Evolutionary conservation across 495 filamentous ascomycete species (phyloP), one percentile per base, ranked within the genome.

Genomic region (Aspergillus kassunensis): DNA sequence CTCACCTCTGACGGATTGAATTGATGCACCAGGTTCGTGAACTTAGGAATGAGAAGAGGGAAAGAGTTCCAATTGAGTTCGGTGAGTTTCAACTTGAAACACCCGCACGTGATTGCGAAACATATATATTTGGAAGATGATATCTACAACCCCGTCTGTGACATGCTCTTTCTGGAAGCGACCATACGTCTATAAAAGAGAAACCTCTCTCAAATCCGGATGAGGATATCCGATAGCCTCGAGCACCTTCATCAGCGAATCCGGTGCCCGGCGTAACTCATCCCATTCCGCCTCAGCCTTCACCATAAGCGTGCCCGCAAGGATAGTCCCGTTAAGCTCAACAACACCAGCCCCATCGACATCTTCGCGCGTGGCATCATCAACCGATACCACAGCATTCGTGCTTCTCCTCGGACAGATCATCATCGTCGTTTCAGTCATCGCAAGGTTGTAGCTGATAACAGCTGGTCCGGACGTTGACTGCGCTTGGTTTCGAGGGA

Each of bases 261-360:
- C 67, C 15, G 74, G 75, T 41, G 82, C 68, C 19, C 62, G 65
- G 25, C 75, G 62, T 46, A 93, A 54, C 10, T 72, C 65, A 60
- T 89, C 76, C 85, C 86, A 91, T 69, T 91, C 86, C 13, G 64
- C 72, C 59, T 86, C 68, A 16, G 66, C 78, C 69, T 91, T 92
- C 12, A 95, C 89, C 71, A 95, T 82, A 40, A 91, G 71, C 24
- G 87, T 92, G 1, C 86, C 88, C n/a, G 83, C 89, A 16, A 95
- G 69, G 41, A 90, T 70, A 0, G 89, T 92, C 16, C 89, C 89
- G 53, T 95, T 92, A 18, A 92, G 63, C 12, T 80, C 77, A 15
- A 91, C 66, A 35, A 72, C 71, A 0, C 86, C 87, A 3, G 82
- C 62, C 4, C 73, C 72, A 4, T 57, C 59, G 0, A 77, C 70